Percentiles rank a stretch among this genome's conserved stretches.
Conservation (phyloP, 768 basidiomycete genomes). For the Ramaria rubella region DNA sequence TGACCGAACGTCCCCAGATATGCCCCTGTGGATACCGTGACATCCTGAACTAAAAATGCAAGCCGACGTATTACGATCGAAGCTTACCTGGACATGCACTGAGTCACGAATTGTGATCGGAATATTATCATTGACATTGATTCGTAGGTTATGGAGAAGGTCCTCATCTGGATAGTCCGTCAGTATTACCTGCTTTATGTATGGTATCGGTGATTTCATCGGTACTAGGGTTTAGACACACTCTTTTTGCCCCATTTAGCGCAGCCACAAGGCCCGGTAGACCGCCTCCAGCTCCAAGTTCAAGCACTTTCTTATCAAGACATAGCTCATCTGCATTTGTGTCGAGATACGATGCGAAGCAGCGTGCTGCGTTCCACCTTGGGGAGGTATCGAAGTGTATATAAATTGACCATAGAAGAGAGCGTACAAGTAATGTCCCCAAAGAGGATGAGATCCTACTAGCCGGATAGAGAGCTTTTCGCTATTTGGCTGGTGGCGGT, state of each 20-base stretch:
- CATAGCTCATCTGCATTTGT: slow-evolving; percentile 39
- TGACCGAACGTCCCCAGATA: slow-evolving; percentile 66
- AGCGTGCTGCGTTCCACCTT: slow-evolving; percentile 78
- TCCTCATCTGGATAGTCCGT: slow-evolving; percentile 88
- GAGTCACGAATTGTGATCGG: slow-evolving; percentile 13
- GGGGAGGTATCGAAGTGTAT: neutral
- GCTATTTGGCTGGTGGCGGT: slow-evolving; percentile 18
- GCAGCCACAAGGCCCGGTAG: slow-evolving; percentile 75
- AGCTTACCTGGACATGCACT: slow-evolving; percentile 30
- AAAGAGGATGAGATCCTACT: slow-evolving; percentile 74
- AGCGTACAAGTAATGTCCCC: slow-evolving; percentile 71
- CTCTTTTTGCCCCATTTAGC: slow-evolving; percentile 63
- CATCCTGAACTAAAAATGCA: neutral
- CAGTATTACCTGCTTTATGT: slow-evolving; percentile 54
- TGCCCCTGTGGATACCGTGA: slow-evolving; percentile 53
- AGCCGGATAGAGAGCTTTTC: slow-evolving; percentile 52
- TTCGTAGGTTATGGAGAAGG: slow-evolving; percentile 66
- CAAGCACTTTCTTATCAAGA: slow-evolving; percentile 50
- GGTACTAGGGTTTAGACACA: slow-evolving; percentile 25
- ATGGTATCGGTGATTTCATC: neutral
- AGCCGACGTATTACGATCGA: slow-evolving; percentile 3
- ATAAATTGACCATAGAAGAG: neutral
- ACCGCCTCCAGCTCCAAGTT: slow-evolving; percentile 91
- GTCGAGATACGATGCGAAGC: slow-evolving; percentile 67
- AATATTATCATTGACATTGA: slow-evolving; percentile 63